phyloP scores from a whole-genome alignment of 345 rosid species.

The Hirschfeldia incana region DNA sequence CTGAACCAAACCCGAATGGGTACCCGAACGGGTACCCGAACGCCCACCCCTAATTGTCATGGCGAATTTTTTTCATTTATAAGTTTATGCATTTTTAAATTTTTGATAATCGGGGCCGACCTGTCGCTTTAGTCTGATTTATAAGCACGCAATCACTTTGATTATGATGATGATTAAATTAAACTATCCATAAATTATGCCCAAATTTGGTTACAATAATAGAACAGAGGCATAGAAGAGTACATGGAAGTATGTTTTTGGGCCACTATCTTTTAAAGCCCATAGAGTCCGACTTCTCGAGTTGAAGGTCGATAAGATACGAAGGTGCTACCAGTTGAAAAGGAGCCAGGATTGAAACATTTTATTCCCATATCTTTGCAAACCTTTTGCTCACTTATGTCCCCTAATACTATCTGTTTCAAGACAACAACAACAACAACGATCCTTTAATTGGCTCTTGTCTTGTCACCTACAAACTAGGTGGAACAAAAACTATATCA shows the following conservation, averaged over 20 bases:
- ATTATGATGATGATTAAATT: neutral
- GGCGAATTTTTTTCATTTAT: no score
- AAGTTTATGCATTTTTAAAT: neutral
- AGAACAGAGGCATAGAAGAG: neutral
- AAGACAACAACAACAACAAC: neutral
- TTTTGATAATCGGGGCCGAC: neutral
- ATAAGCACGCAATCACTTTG: neutral
- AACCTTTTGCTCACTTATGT: slow-evolving; percentile 80
- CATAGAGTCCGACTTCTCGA: neutral
- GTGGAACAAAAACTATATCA: neutral
- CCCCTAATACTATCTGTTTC: slow-evolving; percentile 77
- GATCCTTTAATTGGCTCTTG: neutral
- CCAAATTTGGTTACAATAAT: neutral
- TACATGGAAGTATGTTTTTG: neutral
- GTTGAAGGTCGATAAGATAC: neutral
- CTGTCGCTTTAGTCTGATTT: neutral
- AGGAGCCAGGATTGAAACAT: slow-evolving; percentile 92
- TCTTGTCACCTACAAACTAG: neutral
- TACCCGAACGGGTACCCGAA: no score
- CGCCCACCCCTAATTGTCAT: no score
- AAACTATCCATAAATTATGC: neutral
- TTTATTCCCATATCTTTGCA: slow-evolving; percentile 75
- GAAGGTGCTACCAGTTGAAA: slow-evolving; percentile 29
- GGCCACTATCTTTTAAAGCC: neutral
- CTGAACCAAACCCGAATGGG: no score